These are phyloP conservation scores for Hypoxylon sp. DNA, from an alignment of 2,329 filamentous ascomycete species.

Conservation along the genomic window DNA sequence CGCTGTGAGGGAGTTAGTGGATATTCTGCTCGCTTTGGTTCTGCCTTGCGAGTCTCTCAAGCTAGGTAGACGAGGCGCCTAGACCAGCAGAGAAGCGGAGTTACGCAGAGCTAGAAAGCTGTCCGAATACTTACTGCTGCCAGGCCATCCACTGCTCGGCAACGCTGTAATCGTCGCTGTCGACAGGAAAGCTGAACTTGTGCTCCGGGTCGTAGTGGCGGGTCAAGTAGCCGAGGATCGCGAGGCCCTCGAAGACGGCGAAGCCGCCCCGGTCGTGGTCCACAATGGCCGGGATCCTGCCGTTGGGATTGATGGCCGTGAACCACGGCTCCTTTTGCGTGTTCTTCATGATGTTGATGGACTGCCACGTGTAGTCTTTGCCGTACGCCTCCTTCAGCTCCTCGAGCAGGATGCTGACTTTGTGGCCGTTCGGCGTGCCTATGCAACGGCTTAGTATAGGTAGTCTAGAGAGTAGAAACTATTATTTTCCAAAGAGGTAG, in stretches of 20 bases:
- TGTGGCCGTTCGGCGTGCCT: constrained; percentile 67
- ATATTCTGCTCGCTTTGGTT: background rate
- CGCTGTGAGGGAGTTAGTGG: constrained; percentile 49
- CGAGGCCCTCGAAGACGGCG: constrained; percentile 78
- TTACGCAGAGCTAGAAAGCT: background rate
- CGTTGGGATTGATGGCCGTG: constrained; percentile 72
- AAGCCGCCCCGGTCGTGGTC: constrained; percentile 73
- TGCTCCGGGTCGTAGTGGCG: constrained; percentile 78
- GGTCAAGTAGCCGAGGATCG: constrained; percentile 79
- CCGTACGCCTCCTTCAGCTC: constrained; percentile 76
- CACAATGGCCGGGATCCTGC: constrained; percentile 73
- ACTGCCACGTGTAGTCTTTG: constrained; percentile 69
- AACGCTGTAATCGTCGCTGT: constrained; percentile 54
- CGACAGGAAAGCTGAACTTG: constrained; percentile 71
- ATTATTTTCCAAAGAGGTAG: background rate
- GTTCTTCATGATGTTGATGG: constrained; percentile 70
- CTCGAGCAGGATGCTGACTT: constrained; percentile 72
- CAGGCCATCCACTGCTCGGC: constrained; percentile 74
- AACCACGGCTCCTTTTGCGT: constrained; percentile 77
- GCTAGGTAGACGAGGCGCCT: background rate
- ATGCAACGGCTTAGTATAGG: background rate
- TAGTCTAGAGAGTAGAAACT: background rate
- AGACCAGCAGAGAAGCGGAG: background rate
- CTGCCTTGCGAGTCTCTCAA: background rate
- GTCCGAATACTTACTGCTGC: constrained; percentile 65